Conservation (phyloP, 2,329 filamentous ascomycete species). For the Scytalidium sp. region DNA sequence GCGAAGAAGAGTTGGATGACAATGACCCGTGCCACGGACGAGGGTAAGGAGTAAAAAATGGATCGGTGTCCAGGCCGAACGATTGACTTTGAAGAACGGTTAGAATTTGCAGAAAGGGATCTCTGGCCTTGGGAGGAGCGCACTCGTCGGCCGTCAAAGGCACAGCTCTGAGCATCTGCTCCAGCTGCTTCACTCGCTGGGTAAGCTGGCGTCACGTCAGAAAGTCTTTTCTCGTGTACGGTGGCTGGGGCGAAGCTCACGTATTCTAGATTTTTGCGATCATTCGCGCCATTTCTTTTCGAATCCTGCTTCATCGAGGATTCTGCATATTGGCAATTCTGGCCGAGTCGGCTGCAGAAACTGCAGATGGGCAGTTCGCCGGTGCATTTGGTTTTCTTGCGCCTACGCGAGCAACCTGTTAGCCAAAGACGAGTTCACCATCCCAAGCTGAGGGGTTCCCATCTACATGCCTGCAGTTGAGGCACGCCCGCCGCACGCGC, state of each 20-base stretch:
- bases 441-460: neutral
- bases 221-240: neutral
- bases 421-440: neutral
- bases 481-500: constrained; percentile 5
- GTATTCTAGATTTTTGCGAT: neutral
- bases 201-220: neutral
- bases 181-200: neutral
- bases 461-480: constrained; percentile 6
- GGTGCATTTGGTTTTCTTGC: constrained; percentile 11
- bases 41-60: neutral
- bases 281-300: neutral
- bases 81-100: neutral
- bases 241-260: neutral
- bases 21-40: neutral
- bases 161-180: neutral
- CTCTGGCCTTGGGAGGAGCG: neutral
- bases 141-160: neutral
- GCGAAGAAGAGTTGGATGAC: neutral
- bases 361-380: constrained; percentile 9
- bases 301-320: neutral
- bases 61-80: neutral
- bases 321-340: constrained; percentile 3
- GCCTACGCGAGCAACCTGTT: neutral
- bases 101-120: neutral
- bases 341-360: constrained; percentile 7